A percentile compares a stretch with the other conserved stretches of the same genome.
Conservation (phyloP, 164 flowering plant species). For the Echeveria elegans region DNA sequence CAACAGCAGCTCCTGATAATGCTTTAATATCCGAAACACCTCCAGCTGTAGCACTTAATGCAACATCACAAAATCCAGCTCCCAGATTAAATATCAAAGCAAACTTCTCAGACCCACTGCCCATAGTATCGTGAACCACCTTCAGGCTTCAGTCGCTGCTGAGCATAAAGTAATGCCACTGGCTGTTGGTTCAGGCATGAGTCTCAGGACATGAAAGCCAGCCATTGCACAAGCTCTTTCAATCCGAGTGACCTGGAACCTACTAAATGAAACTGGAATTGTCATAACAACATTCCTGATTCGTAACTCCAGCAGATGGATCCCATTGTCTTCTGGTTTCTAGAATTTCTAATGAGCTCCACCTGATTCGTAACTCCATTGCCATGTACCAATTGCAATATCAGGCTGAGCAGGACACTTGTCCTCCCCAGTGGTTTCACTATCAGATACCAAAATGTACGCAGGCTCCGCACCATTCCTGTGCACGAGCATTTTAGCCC, state of each 20-base stretch:
- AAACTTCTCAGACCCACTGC: constrained; percentile 71
- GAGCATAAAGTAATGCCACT: constrained; percentile 76
- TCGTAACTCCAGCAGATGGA: constrained; percentile 63
- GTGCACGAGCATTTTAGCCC: too few species aligned
- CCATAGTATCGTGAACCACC: constrained; percentile 45
- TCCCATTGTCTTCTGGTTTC: constrained; percentile 58
- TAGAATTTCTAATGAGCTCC: constrained; percentile 57
- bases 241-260: constrained; percentile 72
- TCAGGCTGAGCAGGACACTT: constrained; percentile 45
- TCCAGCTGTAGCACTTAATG: constrained; percentile 76
- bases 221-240: constrained; percentile 98
- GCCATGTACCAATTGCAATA: constrained; percentile 76
- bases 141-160: constrained; percentile 84
- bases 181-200: constrained; percentile 97
- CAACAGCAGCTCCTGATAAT: constrained; percentile 56
- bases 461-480: constrained; percentile 77
- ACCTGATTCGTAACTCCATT: constrained; percentile 74
- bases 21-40: constrained; percentile 92
- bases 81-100: constrained; percentile 86
- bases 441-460: constrained; percentile 78
- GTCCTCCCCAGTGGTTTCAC: constrained; percentile 69
- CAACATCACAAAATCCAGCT: constrained; percentile 82
- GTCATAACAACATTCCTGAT: constrained; percentile 67
- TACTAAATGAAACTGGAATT: constrained; percentile 74
- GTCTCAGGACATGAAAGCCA: constrained; percentile 69